Evolutionary conservation across 2,329 filamentous ascomycete genomes (phyloP).

Genomic region (Penicillium sp.): DNA sequence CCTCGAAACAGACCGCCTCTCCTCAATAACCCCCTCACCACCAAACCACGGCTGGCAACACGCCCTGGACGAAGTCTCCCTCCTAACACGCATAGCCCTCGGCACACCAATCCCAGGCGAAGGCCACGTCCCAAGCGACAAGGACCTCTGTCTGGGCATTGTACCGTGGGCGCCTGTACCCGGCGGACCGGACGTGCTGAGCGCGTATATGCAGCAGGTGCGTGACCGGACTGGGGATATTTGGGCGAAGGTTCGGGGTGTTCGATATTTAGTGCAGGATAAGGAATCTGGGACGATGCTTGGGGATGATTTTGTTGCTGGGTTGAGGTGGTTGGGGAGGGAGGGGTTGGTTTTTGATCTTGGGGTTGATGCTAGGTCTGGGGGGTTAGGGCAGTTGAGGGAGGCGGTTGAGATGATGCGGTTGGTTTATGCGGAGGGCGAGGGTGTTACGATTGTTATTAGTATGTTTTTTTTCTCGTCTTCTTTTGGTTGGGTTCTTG

Average conservation of each 20-base stretch:
- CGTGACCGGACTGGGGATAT: conserved; percentile 54
- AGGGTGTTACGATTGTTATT: conserved; percentile 66
- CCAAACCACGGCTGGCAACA: conserved; percentile 57
- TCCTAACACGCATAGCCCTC: conserved; percentile 63
- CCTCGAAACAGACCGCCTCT: conserved; percentile 75
- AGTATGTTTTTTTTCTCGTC: conserved; percentile 43
- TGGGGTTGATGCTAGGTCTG: conserved; percentile 75
- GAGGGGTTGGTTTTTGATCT: conserved; percentile 73
- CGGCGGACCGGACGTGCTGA: conserved; percentile 58
- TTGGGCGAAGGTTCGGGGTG: conserved; percentile 71
- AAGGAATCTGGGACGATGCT: conserved; percentile 67
- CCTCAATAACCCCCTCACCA: conserved; percentile 49
- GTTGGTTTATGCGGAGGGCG: conserved; percentile 55
- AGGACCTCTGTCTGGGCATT: conserved; percentile 62
- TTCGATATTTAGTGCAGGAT: conserved; percentile 79
- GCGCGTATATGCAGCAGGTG: conserved; percentile 64
- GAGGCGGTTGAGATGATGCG: conserved; percentile 70
- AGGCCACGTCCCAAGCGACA: conserved; percentile 55
- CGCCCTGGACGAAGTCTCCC: conserved; percentile 70
- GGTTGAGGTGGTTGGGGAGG: conserved; percentile 63
- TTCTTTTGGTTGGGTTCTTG: conserved; percentile 3
- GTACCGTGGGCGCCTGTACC: conserved; percentile 85
- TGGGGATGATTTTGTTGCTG: conserved; percentile 61
- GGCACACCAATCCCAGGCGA: conserved; percentile 58
- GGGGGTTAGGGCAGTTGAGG: conserved; percentile 70